phyloP scores from a whole-genome alignment of 1,284 basidiomycete genomes.

The Psilocybe mexicana region DNA sequence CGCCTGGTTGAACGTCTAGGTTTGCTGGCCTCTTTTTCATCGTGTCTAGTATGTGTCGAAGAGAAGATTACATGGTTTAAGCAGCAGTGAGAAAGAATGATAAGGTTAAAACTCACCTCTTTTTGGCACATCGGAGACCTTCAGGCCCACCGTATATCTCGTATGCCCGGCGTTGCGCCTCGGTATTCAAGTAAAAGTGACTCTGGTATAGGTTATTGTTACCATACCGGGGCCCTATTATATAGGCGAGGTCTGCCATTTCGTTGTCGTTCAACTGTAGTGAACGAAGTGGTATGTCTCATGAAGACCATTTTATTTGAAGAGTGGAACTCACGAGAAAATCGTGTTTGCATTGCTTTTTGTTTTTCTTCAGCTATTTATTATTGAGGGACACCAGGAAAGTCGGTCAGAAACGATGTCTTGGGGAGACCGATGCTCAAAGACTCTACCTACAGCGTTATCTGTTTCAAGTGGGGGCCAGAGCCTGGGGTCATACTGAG shows the following conservation, averaged over 20 bases:
- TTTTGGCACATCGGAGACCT: conserved; percentile 15
- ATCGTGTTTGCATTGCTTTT: too few species aligned
- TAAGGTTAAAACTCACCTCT: conserved; percentile 3
- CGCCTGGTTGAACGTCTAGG: too few species aligned
- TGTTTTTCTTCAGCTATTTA: too few species aligned
- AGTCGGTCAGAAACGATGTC: too few species aligned
- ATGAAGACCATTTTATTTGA: background rate
- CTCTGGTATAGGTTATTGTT: background rate
- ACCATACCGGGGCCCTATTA: background rate
- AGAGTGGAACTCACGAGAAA: background rate
- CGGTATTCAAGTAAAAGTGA: background rate
- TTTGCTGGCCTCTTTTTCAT: too few species aligned
- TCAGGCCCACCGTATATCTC: conserved; percentile 19
- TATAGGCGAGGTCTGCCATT: background rate
- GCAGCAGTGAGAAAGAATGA: too few species aligned
- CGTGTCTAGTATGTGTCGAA: too few species aligned
- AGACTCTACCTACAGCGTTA: too few species aligned
- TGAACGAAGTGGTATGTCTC: too few species aligned
- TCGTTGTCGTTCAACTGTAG: conserved; percentile 2
- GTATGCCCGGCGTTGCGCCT: conserved; percentile 19
- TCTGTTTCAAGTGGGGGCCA: too few species aligned
- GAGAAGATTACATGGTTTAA: background rate
- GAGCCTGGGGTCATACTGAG: background rate
- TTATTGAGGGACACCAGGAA: too few species aligned
- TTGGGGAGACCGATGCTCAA: too few species aligned